A percentile compares a stretch with the other conserved stretches of the same genome.
These are phyloP conservation scores for Salinomyces thailandicus DNA, from an alignment of 2,329 filamentous ascomycete species.

Conservation along the genomic window DNA sequence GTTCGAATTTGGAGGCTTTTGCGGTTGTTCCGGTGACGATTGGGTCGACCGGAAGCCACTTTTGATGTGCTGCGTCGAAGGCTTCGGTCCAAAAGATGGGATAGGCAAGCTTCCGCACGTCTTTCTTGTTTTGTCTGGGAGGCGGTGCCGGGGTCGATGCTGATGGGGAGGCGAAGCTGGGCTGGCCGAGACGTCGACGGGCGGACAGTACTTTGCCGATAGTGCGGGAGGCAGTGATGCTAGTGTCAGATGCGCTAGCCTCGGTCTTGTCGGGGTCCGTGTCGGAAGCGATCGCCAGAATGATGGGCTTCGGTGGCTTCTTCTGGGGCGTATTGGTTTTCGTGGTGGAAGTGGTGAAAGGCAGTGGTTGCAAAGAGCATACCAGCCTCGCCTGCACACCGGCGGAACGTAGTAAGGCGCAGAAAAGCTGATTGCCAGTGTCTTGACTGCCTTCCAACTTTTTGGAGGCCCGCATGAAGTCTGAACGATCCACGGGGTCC, in stretches of 20 bases:
- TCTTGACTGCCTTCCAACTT: slow-evolving; percentile 73
- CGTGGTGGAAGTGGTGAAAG: slow-evolving; percentile 48
- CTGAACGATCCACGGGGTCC: slow-evolving; percentile 33
- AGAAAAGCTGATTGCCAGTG: slow-evolving; percentile 81
- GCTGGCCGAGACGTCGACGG: slow-evolving; percentile 25
- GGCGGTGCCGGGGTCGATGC: slow-evolving; percentile 3
- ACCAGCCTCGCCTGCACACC: slow-evolving; percentile 74
- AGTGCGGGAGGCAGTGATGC: slow-evolving; percentile 11
- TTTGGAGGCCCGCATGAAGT: slow-evolving; percentile 63
- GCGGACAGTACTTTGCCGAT: slow-evolving; percentile 20
- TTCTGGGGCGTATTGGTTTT: slow-evolving; percentile 31
- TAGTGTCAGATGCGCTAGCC: slow-evolving; percentile 16
- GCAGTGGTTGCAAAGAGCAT: slow-evolving; percentile 77
- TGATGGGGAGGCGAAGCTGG: slow-evolving; percentile 14
- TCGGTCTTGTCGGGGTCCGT: slow-evolving; percentile 7
- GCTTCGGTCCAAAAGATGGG: slow-evolving; percentile 94
- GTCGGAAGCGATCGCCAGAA: slow-evolving; percentile 25
- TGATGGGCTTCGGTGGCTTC: slow-evolving; percentile 27
- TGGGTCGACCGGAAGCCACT: slow-evolving; percentile 83
- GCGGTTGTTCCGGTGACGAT: slow-evolving; percentile 71
- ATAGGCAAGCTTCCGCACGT: slow-evolving; percentile 58
- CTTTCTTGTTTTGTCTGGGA: slow-evolving; percentile 27
- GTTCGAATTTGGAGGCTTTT: slow-evolving; percentile 68
- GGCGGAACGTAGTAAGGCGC: slow-evolving; percentile 71
- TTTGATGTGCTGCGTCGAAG: slow-evolving; percentile 74